A percentile compares a stretch with the other conserved stretches of the same genome.
These are phyloP conservation scores for Durio zibethinus DNA, from an alignment of 345 rosid species.

Conservation along the genomic window DNA sequence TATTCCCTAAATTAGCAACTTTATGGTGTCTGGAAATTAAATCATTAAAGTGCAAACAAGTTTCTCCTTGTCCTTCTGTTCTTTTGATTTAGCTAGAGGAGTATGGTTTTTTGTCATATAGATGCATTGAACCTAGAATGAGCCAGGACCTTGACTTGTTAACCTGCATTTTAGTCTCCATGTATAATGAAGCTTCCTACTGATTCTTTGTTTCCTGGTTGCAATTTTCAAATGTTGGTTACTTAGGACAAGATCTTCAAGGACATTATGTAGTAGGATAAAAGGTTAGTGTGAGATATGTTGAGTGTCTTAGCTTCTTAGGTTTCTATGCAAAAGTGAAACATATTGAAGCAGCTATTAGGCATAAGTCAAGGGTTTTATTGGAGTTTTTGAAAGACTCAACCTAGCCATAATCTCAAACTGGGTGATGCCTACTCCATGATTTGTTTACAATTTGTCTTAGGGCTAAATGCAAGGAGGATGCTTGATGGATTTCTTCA, in stretches of 20 bases:
- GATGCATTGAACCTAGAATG: not conserved
- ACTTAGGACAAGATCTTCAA: not conserved
- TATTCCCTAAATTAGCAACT: not conserved
- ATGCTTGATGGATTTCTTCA: not conserved
- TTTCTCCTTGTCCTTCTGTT: not conserved
- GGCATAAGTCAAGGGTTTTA: not conserved
- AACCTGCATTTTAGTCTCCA: not conserved
- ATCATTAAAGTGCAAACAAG: not conserved
- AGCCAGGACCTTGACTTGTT: not conserved
- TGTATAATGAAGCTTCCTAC: not conserved
- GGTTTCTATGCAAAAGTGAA: not conserved
- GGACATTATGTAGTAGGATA: not conserved
- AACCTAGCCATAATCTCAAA: not conserved
- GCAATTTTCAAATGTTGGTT: not conserved
- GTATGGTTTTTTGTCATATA: not conserved
- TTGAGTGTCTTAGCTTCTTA: slow-evolving; percentile 6
- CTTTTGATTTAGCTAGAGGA: not conserved
- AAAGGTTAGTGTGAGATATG: not conserved
- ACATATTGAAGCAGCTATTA: not conserved
- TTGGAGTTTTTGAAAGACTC: not conserved
- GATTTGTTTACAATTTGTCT: not conserved
- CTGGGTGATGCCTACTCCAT: not conserved
- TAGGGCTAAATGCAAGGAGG: not conserved
- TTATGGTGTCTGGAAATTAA: not conserved
- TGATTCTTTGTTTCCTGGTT: not conserved